Evolutionary conservation across 2,329 filamentous ascomycete species (phyloP).

Genomic region (Colletotrichum siamense): DNA sequence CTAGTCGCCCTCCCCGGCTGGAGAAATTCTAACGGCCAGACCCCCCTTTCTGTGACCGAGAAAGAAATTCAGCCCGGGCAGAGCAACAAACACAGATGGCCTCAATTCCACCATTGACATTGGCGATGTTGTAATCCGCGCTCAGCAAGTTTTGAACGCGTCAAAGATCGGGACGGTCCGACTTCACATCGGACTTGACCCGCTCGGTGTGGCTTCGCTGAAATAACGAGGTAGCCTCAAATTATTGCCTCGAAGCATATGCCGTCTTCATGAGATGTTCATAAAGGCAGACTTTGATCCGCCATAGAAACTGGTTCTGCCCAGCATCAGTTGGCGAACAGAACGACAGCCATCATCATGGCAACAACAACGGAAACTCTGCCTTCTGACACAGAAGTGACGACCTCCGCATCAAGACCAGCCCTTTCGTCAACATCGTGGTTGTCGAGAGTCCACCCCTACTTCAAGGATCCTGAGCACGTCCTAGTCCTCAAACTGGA

Average conservation of each 20-base stretch:
- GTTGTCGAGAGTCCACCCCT: slow-evolving; percentile 34
- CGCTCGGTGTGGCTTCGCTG: not conserved
- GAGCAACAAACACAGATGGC: not conserved
- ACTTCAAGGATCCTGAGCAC: slow-evolving; percentile 31
- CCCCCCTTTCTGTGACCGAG: not conserved
- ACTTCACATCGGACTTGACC: not conserved
- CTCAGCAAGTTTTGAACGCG: not conserved
- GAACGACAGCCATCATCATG: not conserved
- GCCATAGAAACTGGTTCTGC: not conserved
- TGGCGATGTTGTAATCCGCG: not conserved
- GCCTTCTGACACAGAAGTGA: not conserved
- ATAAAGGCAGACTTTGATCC: not conserved
- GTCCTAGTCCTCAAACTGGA: slow-evolving; percentile 34
- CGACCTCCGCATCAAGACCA: not conserved
- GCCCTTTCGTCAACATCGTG: slow-evolving; percentile 20
- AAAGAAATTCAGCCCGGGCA: not conserved
- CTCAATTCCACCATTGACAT: not conserved
- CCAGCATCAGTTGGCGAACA: not conserved
- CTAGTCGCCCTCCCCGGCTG: not conserved
- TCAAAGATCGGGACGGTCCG: not conserved
- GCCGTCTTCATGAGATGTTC: not conserved
- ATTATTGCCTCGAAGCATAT: not conserved
- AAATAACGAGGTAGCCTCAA: not conserved
- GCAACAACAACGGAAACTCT: not conserved
- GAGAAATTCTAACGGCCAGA: not conserved